Percentiles rank a stretch among this genome's conserved stretches.
Conservation (phyloP, 768 basidiomycete species). For the Podaxis sp. region DNA sequence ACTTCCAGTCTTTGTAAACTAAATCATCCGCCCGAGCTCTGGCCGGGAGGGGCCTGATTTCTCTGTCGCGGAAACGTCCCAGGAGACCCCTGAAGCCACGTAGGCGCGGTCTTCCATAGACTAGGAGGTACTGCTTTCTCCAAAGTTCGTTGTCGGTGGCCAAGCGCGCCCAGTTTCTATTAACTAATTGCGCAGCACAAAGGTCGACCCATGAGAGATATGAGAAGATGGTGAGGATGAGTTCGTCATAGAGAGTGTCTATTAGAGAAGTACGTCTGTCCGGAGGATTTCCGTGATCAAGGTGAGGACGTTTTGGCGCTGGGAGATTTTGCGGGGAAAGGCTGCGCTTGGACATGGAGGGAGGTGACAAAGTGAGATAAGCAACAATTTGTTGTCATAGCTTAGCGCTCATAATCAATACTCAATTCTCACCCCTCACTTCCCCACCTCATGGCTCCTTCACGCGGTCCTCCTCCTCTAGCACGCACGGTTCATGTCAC, state of each 20-base stretch:
- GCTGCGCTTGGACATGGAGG: slow-evolving; percentile 50
- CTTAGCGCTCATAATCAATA: too few relatives aligned
- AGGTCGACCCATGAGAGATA: slow-evolving; percentile 67
- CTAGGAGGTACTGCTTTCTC: slow-evolving; percentile 61
- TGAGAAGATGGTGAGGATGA: slow-evolving; percentile 72
- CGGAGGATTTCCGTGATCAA: slow-evolving; percentile 14
- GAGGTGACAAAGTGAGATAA: slow-evolving; percentile 8
- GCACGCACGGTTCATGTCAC: slow-evolving; percentile 64
- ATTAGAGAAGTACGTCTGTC: slow-evolving; percentile 43
- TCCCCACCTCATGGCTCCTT: slow-evolving; percentile 45
- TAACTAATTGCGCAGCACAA: slow-evolving; percentile 61
- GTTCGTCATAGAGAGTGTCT: slow-evolving; percentile 68
- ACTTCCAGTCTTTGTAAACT: slow-evolving; percentile 67
- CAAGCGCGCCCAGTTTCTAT: slow-evolving; percentile 65
- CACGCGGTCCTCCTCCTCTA: slow-evolving; percentile 51
- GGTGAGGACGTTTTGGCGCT: slow-evolving; percentile 56
- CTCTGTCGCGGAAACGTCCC: slow-evolving; percentile 53
- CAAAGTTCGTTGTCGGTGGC: slow-evolving; percentile 73
- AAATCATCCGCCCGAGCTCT: slow-evolving; percentile 37
- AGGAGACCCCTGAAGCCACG: slow-evolving; percentile 67
- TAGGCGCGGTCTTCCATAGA: slow-evolving; percentile 67
- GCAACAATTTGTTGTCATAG: slow-evolving; percentile 4
- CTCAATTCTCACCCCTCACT: slow-evolving; percentile 7
- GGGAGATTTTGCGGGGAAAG: slow-evolving; percentile 51
- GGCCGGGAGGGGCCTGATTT: slow-evolving; percentile 58